Percentiles rank a stretch among this genome's conserved stretches.
phyloP scores from a whole-genome alignment of 73 alveolate species.

The Tetrahymena thermophila region DNA sequence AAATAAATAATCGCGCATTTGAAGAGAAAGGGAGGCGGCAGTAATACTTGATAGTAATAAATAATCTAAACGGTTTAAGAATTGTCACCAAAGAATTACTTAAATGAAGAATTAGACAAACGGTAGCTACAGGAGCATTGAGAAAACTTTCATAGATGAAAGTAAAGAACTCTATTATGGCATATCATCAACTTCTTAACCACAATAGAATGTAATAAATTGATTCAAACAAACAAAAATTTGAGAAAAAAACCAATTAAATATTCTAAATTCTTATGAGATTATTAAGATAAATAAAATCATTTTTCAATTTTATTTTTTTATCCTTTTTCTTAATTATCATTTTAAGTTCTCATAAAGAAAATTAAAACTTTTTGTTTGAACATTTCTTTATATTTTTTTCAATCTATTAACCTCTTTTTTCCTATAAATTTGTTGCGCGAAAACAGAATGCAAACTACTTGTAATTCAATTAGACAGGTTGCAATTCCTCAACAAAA shows the following conservation, averaged over 20 bases:
- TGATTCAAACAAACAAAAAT: background rate
- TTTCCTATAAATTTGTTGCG: background rate
- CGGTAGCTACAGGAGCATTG: background rate
- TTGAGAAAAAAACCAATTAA: background rate
- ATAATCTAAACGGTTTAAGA: background rate
- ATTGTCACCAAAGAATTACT: background rate
- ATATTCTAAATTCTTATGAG: background rate
- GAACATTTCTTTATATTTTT: background rate
- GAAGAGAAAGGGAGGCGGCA: background rate
- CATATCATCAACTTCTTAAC: background rate
- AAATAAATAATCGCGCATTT: background rate
- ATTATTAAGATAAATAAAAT: background rate
- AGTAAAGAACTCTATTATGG: background rate
- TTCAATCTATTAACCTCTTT: background rate
- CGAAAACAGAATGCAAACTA: background rate
- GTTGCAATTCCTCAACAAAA: background rate
- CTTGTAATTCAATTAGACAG: background rate
- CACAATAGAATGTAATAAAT: background rate
- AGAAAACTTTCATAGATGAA: background rate
- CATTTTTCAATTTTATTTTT: background rate
- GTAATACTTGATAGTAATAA: background rate
- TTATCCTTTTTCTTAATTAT: background rate
- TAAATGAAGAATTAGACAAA: background rate
- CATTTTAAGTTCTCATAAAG: no score
- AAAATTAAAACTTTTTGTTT: background rate